Evolutionary conservation across 1,139 yeast species (phyloP).

Genomic region (Kurtzmaniella quercitrusa): DNA sequence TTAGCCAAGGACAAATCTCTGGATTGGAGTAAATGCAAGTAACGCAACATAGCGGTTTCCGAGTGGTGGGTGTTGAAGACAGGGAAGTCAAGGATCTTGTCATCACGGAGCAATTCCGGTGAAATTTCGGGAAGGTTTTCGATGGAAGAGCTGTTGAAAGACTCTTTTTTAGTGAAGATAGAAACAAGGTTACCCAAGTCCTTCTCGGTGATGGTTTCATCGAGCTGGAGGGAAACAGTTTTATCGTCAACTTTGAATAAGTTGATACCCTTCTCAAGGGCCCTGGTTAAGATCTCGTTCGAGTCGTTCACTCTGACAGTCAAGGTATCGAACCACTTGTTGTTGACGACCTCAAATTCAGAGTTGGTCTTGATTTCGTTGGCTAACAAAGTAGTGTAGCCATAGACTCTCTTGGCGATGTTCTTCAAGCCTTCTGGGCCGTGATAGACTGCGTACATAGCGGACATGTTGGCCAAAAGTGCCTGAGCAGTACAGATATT

Average conservation of each 20-base stretch:
- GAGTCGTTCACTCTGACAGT: constrained; percentile 59
- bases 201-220: constrained; percentile 70
- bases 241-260: constrained; percentile 61
- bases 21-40: constrained; percentile 77
- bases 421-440: constrained; percentile 86
- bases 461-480: constrained; percentile 87
- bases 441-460: constrained; percentile 94
- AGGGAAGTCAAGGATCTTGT: constrained; percentile 60
- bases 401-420: constrained; percentile 77
- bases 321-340: constrained; percentile 83
- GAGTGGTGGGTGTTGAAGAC: constrained; percentile 89
- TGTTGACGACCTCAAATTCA: constrained; percentile 50
- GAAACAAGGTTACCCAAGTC: constrained; percentile 59
- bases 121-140: constrained; percentile 51
- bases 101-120: constrained; percentile 52
- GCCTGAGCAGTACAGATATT: constrained; percentile 99
- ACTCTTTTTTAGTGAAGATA: constrained; percentile 41
- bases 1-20: constrained; percentile 91
- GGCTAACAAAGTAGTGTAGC: constrained; percentile 72
- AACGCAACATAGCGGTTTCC: constrained; percentile 91
- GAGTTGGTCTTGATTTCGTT: constrained; percentile 39
- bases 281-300: constrained; percentile 51
- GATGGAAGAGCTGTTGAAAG: constrained; percentile 15
- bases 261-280: constrained; percentile 69
- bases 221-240: constrained; percentile 72